Evolutionary conservation across 768 basidiomycete genomes (phyloP).

Genomic region (Crassisporium funariophilum): DNA sequence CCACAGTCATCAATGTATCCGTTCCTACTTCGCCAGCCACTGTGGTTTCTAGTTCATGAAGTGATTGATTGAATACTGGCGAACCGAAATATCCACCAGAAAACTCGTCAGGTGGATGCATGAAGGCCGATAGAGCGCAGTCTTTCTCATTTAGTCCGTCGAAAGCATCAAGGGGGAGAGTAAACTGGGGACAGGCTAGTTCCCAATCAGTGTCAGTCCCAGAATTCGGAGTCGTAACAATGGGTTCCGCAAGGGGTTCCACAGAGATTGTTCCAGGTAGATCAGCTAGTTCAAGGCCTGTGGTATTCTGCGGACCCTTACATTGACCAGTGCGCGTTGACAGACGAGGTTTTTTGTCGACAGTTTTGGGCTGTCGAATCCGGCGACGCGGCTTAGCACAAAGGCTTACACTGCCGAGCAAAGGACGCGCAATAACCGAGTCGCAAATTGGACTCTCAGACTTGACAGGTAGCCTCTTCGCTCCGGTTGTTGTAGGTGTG

Average conservation of each 20-base stretch:
- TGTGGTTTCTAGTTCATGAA: slow-evolving; percentile 16
- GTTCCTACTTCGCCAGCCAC: slow-evolving; percentile 9
- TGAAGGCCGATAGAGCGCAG: slow-evolving; percentile 18
- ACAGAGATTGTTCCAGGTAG: slow-evolving; percentile 14
- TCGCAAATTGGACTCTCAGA: slow-evolving; percentile 11
- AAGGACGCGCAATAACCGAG: background rate
- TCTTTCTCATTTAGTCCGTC: slow-evolving; percentile 17
- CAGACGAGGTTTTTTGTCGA: slow-evolving; percentile 13
- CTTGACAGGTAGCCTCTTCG: slow-evolving; percentile 10
- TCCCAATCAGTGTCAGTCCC: slow-evolving; percentile 27
- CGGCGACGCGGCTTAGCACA: slow-evolving; percentile 16
- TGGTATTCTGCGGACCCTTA: slow-evolving; percentile 4
- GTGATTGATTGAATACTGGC: slow-evolving; percentile 12
- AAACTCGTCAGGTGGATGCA: slow-evolving; percentile 24
- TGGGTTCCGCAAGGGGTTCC: slow-evolving; percentile 10
- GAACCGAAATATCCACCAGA: slow-evolving; percentile 21
- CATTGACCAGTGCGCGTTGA: slow-evolving; percentile 9
- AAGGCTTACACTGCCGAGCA: background rate
- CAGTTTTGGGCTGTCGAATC: slow-evolving; percentile 14
- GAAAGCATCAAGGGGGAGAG: slow-evolving; percentile 22
- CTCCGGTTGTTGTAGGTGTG: too few species aligned
- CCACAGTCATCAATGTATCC: slow-evolving; percentile 21
- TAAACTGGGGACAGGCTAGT: slow-evolving; percentile 27
- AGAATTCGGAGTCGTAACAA: slow-evolving; percentile 15
- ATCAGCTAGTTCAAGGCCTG: slow-evolving; percentile 4